Conservation (phyloP, 2,329 filamentous ascomycete genomes). For the Emergomyces africanus region DNA sequence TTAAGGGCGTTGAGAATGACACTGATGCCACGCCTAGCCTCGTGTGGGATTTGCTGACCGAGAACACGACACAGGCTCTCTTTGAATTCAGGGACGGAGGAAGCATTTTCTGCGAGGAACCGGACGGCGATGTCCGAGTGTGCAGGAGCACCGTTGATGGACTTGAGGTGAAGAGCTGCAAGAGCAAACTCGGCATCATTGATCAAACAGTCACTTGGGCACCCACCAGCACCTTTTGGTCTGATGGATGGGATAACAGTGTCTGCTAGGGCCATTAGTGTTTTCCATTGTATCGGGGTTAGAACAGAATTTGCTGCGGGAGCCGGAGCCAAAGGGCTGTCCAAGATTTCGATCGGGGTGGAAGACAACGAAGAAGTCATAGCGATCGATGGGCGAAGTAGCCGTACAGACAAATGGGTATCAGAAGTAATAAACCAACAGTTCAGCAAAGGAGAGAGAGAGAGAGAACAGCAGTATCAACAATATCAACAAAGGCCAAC, state of each 20-base stretch:
- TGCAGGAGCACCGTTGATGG: constrained; percentile 17
- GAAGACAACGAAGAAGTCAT: constrained; percentile 2
- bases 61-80: constrained; percentile 37
- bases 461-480: no score
- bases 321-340: constrained; percentile 36
- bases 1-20: constrained; percentile 43
- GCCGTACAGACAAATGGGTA: background rate
- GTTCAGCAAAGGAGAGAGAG: background rate
- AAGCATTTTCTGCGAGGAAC: constrained; percentile 37
- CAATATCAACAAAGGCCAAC: background rate
- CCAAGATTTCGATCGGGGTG: constrained; percentile 19
- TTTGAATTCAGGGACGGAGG: constrained; percentile 38
- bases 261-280: constrained; percentile 44
- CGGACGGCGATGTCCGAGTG: constrained; percentile 27
- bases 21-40: constrained; percentile 36
- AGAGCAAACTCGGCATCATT: constrained; percentile 21
- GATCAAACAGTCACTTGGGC: constrained; percentile 25
- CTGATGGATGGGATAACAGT: constrained; percentile 43
- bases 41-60: constrained; percentile 35
- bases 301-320: constrained; percentile 36
- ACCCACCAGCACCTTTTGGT: constrained; percentile 23
- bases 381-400: background rate
- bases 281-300: constrained; percentile 45
- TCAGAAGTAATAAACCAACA: background rate
- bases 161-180: constrained; percentile 8